Evolutionary conservation across 208 protist genomes (phyloP).

Genomic region (Endotrypanum monterogeii): DNA sequence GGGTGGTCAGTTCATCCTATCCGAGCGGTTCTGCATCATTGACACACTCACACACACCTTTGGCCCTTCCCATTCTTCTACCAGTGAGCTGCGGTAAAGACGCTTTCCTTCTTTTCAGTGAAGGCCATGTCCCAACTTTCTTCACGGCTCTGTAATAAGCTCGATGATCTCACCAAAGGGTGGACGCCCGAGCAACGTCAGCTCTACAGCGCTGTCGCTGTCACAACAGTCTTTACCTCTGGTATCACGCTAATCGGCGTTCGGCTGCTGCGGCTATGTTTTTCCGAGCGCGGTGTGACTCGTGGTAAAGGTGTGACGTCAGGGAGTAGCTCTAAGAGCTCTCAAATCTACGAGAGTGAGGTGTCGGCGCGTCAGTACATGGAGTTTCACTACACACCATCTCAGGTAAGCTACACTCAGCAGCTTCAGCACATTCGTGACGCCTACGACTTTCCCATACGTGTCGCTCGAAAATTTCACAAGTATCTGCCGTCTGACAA

Average conservation of each 20-base stretch:
- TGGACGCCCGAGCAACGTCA: conserved; percentile 20
- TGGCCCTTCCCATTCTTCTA: not conserved
- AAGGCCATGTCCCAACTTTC: not conserved
- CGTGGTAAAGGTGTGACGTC: not conserved
- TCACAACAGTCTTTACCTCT: conserved; percentile 15
- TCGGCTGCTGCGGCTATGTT: not conserved
- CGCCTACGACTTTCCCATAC: conserved; percentile 74
- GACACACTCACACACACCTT: no score
- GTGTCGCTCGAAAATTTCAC: conserved; percentile 63
- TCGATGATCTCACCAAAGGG: conserved; percentile 2
- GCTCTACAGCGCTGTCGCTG: conserved; percentile 11
- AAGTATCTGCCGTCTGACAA: conserved; percentile 30
- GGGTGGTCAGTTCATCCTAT: no score
- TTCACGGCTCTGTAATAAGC: not conserved
- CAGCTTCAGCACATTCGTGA: conserved; percentile 38
- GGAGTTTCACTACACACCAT: conserved; percentile 85
- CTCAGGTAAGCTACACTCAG: conserved; percentile 49
- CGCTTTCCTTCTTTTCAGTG: not conserved
- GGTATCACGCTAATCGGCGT: conserved; percentile 5
- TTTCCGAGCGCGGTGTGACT: not conserved
- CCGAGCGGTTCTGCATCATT: no score
- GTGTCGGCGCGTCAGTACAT: conserved; percentile 71
- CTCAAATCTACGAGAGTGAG: conserved; percentile 70
- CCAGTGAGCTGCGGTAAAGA: not conserved
- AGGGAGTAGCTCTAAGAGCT: conserved; percentile 34